Evolutionary conservation across 2,329 filamentous ascomycete genomes (phyloP).

Genomic region (Penicillium hesseltinei): DNA sequence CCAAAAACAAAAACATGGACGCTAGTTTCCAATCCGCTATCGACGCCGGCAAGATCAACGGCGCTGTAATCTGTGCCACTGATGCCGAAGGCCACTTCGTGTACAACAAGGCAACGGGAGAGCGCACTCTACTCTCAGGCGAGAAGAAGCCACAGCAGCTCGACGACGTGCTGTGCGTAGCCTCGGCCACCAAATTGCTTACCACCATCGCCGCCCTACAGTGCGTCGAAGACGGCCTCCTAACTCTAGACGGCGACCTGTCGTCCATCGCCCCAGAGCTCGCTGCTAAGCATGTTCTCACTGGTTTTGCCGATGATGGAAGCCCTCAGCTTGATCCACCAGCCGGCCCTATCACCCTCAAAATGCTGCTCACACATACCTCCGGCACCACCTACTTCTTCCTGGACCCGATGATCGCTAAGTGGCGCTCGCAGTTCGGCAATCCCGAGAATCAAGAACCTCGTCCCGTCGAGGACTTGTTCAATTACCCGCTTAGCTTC

Average conservation of each 20-base stretch:
- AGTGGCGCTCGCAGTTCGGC: constrained; percentile 37
- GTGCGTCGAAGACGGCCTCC: constrained; percentile 53
- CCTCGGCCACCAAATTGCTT: constrained; percentile 46
- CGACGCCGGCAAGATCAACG: constrained; percentile 45
- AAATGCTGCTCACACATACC: constrained; percentile 54
- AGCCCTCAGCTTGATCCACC: constrained; percentile 39
- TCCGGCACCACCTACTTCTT: constrained; percentile 51
- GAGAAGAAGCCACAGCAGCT: constrained; percentile 40
- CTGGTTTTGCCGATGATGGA: constrained; percentile 47
- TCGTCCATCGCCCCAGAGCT: constrained; percentile 50
- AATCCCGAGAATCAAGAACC: constrained; percentile 12
- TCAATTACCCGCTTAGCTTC: constrained; percentile 47
- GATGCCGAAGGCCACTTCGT: constrained; percentile 40
- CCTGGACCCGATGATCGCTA: constrained; percentile 36
- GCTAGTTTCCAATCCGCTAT: constrained; percentile 42
- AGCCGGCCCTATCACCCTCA: constrained; percentile 47
- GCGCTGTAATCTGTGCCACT: constrained; percentile 45
- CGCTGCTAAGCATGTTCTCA: constrained; percentile 48
- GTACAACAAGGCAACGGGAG: constrained; percentile 43
- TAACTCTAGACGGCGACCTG: constrained; percentile 50
- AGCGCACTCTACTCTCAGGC: constrained; percentile 43
- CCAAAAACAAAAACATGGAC: constrained; percentile 33
- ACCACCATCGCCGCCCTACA: constrained; percentile 55
- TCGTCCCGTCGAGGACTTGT: constrained; percentile 45
- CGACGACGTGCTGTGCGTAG: constrained; percentile 23